Evolutionary conservation across 1,284 basidiomycete genomes (phyloP).

Genomic region (Lignosus rhinocerotis): DNA sequence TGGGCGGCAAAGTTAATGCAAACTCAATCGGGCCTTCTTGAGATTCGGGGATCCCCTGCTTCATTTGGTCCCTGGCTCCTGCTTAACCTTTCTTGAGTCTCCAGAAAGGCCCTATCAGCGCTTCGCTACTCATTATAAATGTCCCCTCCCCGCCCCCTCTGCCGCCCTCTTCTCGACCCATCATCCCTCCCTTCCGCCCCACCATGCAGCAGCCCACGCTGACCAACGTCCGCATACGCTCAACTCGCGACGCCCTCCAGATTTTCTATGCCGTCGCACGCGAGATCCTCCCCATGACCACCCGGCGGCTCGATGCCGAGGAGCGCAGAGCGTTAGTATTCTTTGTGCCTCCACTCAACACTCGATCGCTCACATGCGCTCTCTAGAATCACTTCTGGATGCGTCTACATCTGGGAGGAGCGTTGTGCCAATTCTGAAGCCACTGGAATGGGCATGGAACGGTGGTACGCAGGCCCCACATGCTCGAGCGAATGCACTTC

Average conservation of each 20-base stretch:
- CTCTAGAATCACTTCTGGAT: constrained; percentile 49
- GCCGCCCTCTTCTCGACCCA: constrained; percentile 20
- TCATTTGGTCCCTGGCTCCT: constrained; percentile 23
- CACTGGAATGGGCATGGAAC: constrained; percentile 78
- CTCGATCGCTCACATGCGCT: background rate
- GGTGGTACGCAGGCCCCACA: constrained; percentile 50
- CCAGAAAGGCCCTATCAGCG: constrained; percentile 20
- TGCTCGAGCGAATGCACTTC: background rate
- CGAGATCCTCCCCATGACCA: constrained; percentile 69
- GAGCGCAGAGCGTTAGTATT: constrained; percentile 41
- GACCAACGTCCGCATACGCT: constrained; percentile 71
- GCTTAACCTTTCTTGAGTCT: constrained; percentile 23
- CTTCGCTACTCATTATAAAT: constrained; percentile 25
- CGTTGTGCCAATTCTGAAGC: constrained; percentile 75
- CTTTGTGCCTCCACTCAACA: background rate
- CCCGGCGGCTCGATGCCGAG: constrained; percentile 76
- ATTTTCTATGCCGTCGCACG: constrained; percentile 76
- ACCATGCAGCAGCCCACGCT: constrained; percentile 68
- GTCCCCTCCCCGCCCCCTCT: constrained; percentile 16
- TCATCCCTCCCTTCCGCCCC: constrained; percentile 12
- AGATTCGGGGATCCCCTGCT: constrained; percentile 38
- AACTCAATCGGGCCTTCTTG: constrained; percentile 36
- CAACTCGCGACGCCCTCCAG: constrained; percentile 74
- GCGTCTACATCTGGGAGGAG: constrained; percentile 86
- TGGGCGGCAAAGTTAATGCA: constrained; percentile 30